phyloP scores from a whole-genome alignment of 352 stramenopile genomes.

The Phytophthora cryptogea region DNA sequence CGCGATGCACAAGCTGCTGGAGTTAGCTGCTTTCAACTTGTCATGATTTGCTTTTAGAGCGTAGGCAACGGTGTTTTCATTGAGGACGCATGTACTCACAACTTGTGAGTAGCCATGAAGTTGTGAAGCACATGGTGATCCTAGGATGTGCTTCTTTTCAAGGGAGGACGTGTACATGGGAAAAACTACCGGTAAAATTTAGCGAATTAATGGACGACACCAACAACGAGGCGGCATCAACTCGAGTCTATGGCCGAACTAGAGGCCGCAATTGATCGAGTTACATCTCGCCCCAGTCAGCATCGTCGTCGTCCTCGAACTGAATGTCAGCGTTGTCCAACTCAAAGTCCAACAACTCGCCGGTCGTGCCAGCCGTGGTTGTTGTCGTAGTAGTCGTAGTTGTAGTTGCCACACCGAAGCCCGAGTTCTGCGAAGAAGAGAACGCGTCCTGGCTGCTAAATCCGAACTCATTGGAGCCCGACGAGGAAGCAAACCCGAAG shows the following conservation, averaged over 20 bases:
- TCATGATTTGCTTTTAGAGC: no score
- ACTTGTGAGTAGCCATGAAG: no score
- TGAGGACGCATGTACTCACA: no score
- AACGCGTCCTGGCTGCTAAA: conserved; percentile 37
- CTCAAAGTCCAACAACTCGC: conserved; percentile 78
- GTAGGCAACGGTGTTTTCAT: no score
- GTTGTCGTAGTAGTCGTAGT: conserved; percentile 34
- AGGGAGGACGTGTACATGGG: background rate
- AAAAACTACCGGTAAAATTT: conserved; percentile 1
- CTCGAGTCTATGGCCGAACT: background rate
- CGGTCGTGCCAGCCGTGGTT: conserved; percentile 39
- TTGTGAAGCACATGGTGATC: no score
- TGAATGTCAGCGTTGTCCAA: conserved; percentile 74
- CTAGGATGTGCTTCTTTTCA: no score
- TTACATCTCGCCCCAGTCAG: conserved; percentile 87
- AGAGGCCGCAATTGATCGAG: background rate
- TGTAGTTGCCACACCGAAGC: conserved; percentile 25
- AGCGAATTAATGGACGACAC: conserved; percentile 12
- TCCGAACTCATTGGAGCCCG: conserved; percentile 38
- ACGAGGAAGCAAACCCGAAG: conserved; percentile 26
- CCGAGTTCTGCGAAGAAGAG: conserved; percentile 27
- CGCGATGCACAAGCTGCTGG: no score
- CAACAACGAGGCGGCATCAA: conserved; percentile 5
- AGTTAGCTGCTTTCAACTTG: no score
- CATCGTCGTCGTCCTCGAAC: conserved; percentile 83